Base-by-base conservation (phyloP, 2,329 filamentous ascomycete genomes). In the Fusarium longipes region DNA sequence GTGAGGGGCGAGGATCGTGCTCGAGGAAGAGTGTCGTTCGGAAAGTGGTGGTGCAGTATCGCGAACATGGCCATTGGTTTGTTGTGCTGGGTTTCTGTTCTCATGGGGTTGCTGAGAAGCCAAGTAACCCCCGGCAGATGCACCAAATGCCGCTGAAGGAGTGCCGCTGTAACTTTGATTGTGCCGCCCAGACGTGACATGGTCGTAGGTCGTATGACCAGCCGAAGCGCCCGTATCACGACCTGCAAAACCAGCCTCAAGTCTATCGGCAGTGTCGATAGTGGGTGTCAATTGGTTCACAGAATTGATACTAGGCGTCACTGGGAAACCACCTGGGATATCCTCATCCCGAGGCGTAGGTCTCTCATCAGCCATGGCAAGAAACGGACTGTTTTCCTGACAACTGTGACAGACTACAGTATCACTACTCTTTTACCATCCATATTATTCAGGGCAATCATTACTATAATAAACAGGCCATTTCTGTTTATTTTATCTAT, bases 301-400 rank as follows among this genome's bases (percentile, higher is more conserved):
- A 5, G 67, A 68, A 11, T 48, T 55, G 15, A 65, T 25, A 44
- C 71, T 70, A 20, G 71, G 71, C 43, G 71, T 73, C 12, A 63
- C 68, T 4, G 71, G 71, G 18, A 61, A 73, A 35, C 71, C 71
- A n/a, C 71, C 71, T 2, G 71, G 71, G 52, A 73, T 71, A 40
- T 73, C 71, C 33, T 71, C 58, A 53, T 67, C 65, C 63, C 65
- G 44, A 2, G 71, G 71, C 24, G 71, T 73, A 50, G 70, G 65
- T 45, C 45, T 58, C 33, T 68, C 61, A 42, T 65, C 68, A 11
- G 63, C 57, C 71, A 73, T 73, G 15, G 27, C 8, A 8, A 42
- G 42, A 25, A 18, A n/a, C n/a, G n/a, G n/a, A n/a, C 22, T 49
- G 36, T 63, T 40, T 8, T 39, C 36, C 12, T 24, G 27, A 17